These are phyloP conservation scores for Teunomyces funiuensis DNA, from an alignment of 805 yeast genomes.

Conservation along the genomic window DNA sequence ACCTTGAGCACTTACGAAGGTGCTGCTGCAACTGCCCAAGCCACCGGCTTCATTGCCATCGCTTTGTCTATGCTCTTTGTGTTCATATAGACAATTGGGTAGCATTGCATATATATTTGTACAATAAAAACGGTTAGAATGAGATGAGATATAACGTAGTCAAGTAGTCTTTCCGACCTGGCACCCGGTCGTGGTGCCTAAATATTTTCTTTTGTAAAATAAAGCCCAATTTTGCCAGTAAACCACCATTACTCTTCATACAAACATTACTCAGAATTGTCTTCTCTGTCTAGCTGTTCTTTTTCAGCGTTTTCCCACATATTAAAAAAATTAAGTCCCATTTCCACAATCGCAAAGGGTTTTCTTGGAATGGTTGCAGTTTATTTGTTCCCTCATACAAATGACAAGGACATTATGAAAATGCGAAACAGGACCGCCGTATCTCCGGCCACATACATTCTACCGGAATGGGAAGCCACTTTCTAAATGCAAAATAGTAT, in stretches of 20 bases:
- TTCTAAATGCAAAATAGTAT: neutral
- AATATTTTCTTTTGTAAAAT: neutral
- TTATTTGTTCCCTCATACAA: constrained; percentile 1
- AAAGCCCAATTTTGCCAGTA: neutral
- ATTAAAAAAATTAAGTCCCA: neutral
- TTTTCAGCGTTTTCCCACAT: neutral
- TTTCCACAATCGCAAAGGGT: constrained; percentile 10
- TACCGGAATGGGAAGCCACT: neutral
- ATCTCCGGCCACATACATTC: neutral
- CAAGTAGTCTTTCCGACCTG: too few species aligned
- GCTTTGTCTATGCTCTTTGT: constrained; percentile 11
- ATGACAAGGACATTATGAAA: constrained; percentile 7
- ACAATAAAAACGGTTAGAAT: neutral
- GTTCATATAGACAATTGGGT: constrained; percentile 8
- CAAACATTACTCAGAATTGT: constrained; percentile 3
- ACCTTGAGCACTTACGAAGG: constrained; percentile 28
- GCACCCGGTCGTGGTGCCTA: too few species aligned
- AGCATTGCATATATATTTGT: neutral
- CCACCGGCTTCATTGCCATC: constrained; percentile 26
- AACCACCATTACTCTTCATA: neutral
- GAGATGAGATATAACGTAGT: too few species aligned
- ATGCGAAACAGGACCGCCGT: neutral
- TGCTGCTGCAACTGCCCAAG: constrained; percentile 22
- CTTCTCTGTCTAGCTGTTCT: neutral
- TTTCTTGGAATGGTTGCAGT: neutral